Evolutionary conservation across 1,139 yeast species (phyloP).

Genomic region (Pichia sp.): DNA sequence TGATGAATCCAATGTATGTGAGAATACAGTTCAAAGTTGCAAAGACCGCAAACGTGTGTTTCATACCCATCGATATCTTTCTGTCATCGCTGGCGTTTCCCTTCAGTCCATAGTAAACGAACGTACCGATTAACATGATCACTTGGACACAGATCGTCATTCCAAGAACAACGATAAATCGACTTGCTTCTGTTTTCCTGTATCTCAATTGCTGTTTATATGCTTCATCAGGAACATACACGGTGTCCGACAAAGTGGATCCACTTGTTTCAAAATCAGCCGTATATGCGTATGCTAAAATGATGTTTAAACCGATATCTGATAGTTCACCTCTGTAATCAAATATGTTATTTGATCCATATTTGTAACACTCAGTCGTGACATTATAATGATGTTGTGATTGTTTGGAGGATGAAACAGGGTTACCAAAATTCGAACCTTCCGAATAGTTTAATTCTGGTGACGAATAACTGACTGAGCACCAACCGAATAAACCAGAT

Average conservation of each 20-base stretch:
- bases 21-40: constrained; percentile 29
- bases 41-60: constrained; percentile 34
- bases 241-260: constrained; percentile 23
- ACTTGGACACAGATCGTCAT: constrained; percentile 33
- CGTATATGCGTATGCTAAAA: constrained; percentile 47
- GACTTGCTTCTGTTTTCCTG: constrained; percentile 27
- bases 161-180: constrained; percentile 33
- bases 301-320: constrained; percentile 41
- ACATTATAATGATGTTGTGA: constrained; percentile 1
- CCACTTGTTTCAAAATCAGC: constrained; percentile 7
- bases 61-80: constrained; percentile 27
- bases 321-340: constrained; percentile 46
- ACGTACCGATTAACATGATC: constrained; percentile 33
- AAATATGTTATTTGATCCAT: constrained; percentile 32
- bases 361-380: constrained; percentile 9
- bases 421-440: constrained; percentile 2
- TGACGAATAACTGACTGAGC: constrained; percentile 40
- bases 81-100: constrained; percentile 36
- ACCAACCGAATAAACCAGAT: constrained; percentile 45
- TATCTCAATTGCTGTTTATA: constrained; percentile 25
- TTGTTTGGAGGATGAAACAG: too few relatives aligned
- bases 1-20: constrained; percentile 27
- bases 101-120: constrained; percentile 39
- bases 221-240: constrained; percentile 23
- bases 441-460: constrained; percentile 5